Evolutionary conservation across 2,329 filamentous ascomycete genomes (phyloP).

Genomic region (Botrytis porri): DNA sequence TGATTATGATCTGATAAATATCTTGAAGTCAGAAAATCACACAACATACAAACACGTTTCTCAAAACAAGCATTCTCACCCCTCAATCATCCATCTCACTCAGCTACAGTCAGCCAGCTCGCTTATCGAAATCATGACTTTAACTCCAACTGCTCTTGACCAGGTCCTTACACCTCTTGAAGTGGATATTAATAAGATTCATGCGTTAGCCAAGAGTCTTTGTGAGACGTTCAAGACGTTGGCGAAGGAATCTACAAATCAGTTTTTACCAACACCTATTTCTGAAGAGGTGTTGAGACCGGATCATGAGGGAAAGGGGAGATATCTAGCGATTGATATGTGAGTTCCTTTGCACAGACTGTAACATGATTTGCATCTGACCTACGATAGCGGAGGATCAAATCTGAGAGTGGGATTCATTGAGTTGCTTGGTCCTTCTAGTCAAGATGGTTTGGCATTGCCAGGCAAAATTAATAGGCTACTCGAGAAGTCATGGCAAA

Average conservation of each 20-base stretch:
- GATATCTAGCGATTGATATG: constrained; percentile 64
- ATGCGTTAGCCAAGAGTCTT: constrained; percentile 49
- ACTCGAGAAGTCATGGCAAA: constrained; percentile 71
- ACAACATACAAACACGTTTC: not conserved
- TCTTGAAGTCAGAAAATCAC: not conserved
- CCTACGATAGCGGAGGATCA: constrained; percentile 57
- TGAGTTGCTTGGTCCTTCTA: constrained; percentile 49
- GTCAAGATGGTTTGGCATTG: constrained; percentile 10
- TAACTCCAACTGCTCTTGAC: constrained; percentile 28
- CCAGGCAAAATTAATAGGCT: constrained; percentile 41
- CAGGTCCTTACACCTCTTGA: constrained; percentile 52
- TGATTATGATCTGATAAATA: not conserved
- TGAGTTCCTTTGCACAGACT: constrained; percentile 42
- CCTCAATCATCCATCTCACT: not conserved
- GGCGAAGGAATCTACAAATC: constrained; percentile 51
- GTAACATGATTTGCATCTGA: constrained; percentile 27
- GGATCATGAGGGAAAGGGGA: constrained; percentile 48
- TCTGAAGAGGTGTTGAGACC: constrained; percentile 56
- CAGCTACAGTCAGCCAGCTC: not conserved
- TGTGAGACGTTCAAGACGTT: constrained; percentile 48
- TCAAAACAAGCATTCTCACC: constrained; percentile 2
- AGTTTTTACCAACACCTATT: constrained; percentile 61
- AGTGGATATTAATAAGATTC: constrained; percentile 47
- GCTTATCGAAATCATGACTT: constrained; percentile 24
- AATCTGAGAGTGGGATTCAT: constrained; percentile 68